Conservation (phyloP, 1,139 yeast genomes). For the Candida sojae region DNA sequence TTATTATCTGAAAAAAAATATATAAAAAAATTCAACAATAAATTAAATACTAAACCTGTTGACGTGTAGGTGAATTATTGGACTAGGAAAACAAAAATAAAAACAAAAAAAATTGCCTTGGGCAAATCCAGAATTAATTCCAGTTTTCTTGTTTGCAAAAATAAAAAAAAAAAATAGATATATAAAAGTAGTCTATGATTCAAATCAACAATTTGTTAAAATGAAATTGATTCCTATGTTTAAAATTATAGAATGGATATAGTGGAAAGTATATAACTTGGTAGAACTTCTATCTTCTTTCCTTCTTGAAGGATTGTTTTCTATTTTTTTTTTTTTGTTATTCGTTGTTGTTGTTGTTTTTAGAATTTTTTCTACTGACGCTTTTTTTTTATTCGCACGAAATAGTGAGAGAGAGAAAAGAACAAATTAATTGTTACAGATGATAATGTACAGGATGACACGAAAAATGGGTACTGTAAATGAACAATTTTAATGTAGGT, state of each 20-base stretch:
- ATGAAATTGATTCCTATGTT: neutral
- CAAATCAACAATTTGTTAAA: neutral
- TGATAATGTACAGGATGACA: conserved; percentile 5
- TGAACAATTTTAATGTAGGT: too few relatives aligned
- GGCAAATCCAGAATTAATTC: neutral
- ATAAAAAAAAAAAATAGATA: neutral
- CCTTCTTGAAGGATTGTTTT: neutral
- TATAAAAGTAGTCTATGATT: too few relatives aligned
- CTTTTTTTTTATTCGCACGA: neutral
- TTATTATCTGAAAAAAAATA: neutral
- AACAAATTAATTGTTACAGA: neutral
- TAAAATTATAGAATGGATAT: neutral
- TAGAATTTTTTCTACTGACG: neutral
- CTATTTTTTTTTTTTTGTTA: neutral
- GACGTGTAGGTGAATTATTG: neutral
- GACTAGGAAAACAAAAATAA: too few relatives aligned
- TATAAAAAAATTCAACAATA: neutral
- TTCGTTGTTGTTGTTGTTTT: conserved; percentile 1
- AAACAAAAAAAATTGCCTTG: neutral
- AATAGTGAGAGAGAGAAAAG: neutral
- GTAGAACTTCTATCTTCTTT: neutral
- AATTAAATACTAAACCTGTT: neutral
- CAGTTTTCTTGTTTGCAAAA: neutral
- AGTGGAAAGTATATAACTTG: neutral
- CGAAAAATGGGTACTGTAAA: neutral